Percentiles rank a stretch among this genome's conserved stretches.
phyloP scores from a whole-genome alignment of 345 rosid species.

The Acer saccharum region DNA sequence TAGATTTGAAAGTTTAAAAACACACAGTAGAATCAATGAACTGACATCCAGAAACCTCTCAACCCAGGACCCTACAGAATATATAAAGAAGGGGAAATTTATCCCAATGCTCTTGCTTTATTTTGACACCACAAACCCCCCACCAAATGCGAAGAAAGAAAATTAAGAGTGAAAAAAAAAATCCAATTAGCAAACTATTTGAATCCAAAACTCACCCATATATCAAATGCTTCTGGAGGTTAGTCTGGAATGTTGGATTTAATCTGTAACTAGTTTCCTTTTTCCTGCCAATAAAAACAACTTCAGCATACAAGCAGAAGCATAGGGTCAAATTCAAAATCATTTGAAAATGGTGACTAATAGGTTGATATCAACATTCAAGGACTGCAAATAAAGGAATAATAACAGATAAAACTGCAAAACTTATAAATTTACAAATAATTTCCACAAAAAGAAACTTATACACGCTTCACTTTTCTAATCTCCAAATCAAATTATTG shows the following conservation, averaged over 20 bases:
- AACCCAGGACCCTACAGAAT: neutral
- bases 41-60: conserved; percentile 3
- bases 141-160: conserved; percentile 2
- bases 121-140: neutral
- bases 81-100: neutral
- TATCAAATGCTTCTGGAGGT: conserved; percentile 72
- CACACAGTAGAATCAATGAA: neutral
- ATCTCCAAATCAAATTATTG: neutral
- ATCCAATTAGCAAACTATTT: neutral
- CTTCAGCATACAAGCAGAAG: neutral
- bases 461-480: neutral
- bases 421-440: neutral
- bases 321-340: neutral
- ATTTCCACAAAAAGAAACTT: neutral
- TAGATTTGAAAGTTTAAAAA: conserved; percentile 3
- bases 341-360: neutral
- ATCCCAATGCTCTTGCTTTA: neutral
- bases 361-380: neutral
- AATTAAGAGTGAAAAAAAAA: neutral
- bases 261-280: conserved; percentile 64
- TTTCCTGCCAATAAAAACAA: conserved; percentile 49
- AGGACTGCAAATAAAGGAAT: neutral
- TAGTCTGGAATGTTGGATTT: conserved; percentile 75
- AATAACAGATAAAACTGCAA: neutral
- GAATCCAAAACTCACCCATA: conserved; percentile 53